Evolutionary conservation across 129 eudicot genomes (phyloP).

Genomic region (Tanacetum coccineum): DNA sequence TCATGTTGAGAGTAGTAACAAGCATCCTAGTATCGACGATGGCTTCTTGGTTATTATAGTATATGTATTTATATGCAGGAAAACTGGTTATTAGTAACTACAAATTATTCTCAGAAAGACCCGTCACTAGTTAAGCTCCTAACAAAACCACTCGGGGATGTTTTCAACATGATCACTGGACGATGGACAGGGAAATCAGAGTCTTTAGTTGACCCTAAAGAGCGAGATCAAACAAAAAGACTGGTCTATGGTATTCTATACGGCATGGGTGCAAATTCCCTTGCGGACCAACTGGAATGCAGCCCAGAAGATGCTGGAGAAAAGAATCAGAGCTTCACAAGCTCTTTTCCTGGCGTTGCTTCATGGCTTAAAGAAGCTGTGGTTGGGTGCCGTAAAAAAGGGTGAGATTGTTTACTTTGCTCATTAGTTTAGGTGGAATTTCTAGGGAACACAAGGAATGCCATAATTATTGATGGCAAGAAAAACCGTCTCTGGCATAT

Average conservation of each 20-base stretch:
- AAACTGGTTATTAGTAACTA: conserved; percentile 83
- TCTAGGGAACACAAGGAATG: neutral
- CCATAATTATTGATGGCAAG: neutral
- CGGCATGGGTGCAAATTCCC: conserved; percentile 88
- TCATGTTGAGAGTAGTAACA: no score
- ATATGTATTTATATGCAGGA: conserved; percentile 46
- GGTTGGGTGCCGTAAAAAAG: conserved; percentile 60
- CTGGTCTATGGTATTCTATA: conserved; percentile 86
- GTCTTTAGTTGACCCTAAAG: conserved; percentile 53
- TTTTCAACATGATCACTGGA: conserved; percentile 82
- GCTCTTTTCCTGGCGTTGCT: conserved; percentile 84
- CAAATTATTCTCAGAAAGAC: conserved; percentile 98
- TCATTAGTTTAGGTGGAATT: neutral
- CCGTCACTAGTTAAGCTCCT: conserved; percentile 68
- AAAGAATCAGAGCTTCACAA: conserved; percentile 73
- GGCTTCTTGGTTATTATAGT: conserved; percentile 18
- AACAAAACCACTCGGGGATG: conserved; percentile 68
- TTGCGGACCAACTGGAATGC: conserved; percentile 92
- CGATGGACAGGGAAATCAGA: conserved; percentile 77
- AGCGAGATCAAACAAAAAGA: conserved; percentile 88
- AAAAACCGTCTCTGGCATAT: conserved; percentile 33
- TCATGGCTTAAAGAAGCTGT: conserved; percentile 95
- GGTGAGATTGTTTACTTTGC: conserved; percentile 41
- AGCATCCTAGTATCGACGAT: no score
- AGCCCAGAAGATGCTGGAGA: conserved; percentile 75